A percentile compares a stretch with the other conserved stretches of the same genome.
These are phyloP conservation scores for Akebia trifoliata DNA, from an alignment of 164 flowering plant genomes.

Conservation along the genomic window DNA sequence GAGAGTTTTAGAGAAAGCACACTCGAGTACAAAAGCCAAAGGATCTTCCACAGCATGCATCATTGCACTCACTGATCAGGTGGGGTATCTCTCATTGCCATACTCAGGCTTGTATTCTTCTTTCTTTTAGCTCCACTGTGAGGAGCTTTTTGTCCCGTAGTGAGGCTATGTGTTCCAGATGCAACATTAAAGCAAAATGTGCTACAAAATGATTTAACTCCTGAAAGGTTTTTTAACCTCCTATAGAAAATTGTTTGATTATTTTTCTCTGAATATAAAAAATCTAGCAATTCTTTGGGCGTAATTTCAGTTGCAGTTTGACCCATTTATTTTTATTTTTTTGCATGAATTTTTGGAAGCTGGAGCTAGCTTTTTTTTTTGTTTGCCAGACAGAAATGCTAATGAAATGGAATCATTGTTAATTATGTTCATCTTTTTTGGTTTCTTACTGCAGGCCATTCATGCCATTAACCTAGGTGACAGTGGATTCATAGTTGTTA, in stretches of 20 bases:
- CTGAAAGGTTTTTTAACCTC: too few species aligned
- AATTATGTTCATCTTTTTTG: conserved; percentile 1
- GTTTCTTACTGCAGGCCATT: conserved; percentile 50
- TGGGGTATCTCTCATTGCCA: conserved; percentile 17
- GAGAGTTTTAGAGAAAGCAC: conserved; percentile 88
- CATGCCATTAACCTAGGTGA: conserved; percentile 91
- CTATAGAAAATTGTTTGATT: too few species aligned
- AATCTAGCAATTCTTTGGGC: too few species aligned
- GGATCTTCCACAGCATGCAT: conserved; percentile 98
- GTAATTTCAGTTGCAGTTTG: too few species aligned
- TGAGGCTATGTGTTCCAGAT: background rate
- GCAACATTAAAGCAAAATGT: too few species aligned
- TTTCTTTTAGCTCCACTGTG: background rate
- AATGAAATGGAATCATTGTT: too few species aligned
- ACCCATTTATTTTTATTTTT: too few species aligned
- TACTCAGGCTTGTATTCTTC: background rate
- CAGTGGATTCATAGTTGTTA: conserved; percentile 87
- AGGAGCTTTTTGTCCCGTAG: background rate
- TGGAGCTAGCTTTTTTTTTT: too few species aligned
- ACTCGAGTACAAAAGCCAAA: conserved; percentile 66
- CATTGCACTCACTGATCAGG: conserved; percentile 91
- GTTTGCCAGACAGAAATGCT: too few species aligned
- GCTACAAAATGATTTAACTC: too few species aligned
- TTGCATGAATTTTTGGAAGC: too few species aligned
- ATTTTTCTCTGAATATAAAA: too few species aligned